Percentiles rank a stretch among this genome's conserved stretches.
These are phyloP conservation scores for Cadophora gregata DNA, from an alignment of 2,329 filamentous ascomycete species.

Conservation along the genomic window DNA sequence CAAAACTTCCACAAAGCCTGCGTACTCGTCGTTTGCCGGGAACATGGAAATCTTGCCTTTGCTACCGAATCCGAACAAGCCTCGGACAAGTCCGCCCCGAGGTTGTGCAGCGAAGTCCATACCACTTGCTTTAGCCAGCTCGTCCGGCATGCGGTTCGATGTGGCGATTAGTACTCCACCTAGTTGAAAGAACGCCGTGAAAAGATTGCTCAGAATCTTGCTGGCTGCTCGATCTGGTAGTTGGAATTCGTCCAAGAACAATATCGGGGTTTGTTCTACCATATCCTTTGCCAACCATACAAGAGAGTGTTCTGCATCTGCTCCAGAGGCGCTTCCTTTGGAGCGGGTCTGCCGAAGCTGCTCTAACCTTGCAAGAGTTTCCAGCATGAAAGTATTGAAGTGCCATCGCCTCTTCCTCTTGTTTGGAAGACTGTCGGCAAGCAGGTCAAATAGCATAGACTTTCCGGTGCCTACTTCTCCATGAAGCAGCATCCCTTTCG, in stretches of 20 bases:
- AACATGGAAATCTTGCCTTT: slow-evolving; percentile 46
- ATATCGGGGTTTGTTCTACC: slow-evolving; percentile 73
- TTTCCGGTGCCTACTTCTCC: slow-evolving; percentile 86
- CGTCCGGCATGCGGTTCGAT: slow-evolving; percentile 84
- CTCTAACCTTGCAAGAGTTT: slow-evolving; percentile 75
- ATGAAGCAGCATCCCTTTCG: slow-evolving; percentile 76
- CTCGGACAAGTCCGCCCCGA: slow-evolving; percentile 57
- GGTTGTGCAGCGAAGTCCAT: slow-evolving; percentile 66
- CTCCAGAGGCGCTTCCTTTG: slow-evolving; percentile 10
- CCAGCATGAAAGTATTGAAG: slow-evolving; percentile 87
- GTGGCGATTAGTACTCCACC: slow-evolving; percentile 82
- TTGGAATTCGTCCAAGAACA: slow-evolving; percentile 86
- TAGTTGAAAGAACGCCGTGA: slow-evolving; percentile 81
- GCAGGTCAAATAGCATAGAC: slow-evolving; percentile 81
- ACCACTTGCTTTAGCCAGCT: slow-evolving; percentile 76
- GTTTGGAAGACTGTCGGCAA: slow-evolving; percentile 79
- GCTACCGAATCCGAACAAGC: slow-evolving; percentile 52
- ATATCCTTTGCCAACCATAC: slow-evolving; percentile 78
- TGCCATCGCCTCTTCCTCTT: slow-evolving; percentile 78
- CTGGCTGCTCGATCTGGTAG: slow-evolving; percentile 78
- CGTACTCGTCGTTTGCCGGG: slow-evolving; percentile 73
- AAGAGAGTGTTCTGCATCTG: slow-evolving; percentile 65
- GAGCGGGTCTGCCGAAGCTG: slow-evolving; percentile 54
- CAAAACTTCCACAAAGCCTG: slow-evolving; percentile 75
- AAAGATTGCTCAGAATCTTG: slow-evolving; percentile 79